phyloP scores from a whole-genome alignment of 139 green algal genomes.

The Chlamydomonas schloesseri region DNA sequence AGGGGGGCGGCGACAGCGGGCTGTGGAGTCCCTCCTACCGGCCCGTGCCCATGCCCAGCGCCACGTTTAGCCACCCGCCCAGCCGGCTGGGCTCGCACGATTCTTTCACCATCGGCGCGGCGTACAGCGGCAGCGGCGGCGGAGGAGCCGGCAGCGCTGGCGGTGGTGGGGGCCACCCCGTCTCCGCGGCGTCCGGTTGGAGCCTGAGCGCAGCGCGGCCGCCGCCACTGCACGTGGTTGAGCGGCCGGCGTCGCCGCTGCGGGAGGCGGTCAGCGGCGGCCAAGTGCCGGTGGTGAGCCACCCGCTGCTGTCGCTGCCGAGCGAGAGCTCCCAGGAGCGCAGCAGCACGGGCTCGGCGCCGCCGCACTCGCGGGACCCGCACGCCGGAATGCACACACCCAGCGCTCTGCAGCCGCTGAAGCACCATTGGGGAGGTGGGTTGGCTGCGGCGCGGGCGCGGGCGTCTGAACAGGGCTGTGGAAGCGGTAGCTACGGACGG shows the following conservation, averaged over 20 bases:
- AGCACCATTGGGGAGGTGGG: conserved; percentile 41
- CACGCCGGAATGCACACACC: neutral
- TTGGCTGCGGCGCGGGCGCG: neutral
- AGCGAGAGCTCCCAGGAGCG: neutral
- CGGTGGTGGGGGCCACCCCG: no score
- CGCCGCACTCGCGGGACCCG: neutral
- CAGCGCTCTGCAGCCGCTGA: conserved; percentile 34
- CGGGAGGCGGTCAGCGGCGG: neutral
- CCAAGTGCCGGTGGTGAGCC: neutral
- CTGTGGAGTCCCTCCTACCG: neutral
- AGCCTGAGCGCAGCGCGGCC: no score
- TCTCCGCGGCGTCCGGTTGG: no score
- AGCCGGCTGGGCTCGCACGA: conserved; percentile 12
- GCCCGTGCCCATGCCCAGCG: neutral
- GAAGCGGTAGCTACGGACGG: no score
- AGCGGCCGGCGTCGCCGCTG: neutral
- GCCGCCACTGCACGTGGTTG: neutral
- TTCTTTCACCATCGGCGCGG: neutral
- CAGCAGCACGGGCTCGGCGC: neutral
- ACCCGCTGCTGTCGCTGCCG: neutral
- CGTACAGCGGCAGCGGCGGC: neutral
- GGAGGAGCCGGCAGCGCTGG: no score
- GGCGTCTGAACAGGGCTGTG: neutral
- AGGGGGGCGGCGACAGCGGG: neutral
- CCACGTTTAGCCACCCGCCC: neutral